Evolutionary conservation across 2,329 filamentous ascomycete species (phyloP), one percentile per base, ranked within the genome.

Genomic region (Alternaria gansuensis): DNA sequence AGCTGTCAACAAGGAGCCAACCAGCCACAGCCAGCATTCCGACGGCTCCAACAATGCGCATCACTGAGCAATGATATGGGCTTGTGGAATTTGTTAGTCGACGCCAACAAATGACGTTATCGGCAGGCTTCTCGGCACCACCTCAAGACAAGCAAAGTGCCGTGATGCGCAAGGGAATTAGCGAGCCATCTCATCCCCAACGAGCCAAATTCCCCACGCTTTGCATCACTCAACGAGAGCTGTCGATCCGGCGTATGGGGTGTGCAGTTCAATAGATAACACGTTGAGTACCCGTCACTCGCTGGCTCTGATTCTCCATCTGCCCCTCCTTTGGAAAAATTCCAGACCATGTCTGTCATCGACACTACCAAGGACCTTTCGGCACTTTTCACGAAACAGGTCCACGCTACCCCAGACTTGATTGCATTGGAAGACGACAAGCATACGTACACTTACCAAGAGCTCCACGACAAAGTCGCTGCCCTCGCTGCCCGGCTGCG

Each of bases 331-430:
- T 50, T 46, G 21, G 53, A 46, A 56, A 54, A 56, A 43, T 41
- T 41, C 34, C 43, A 59, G 64, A 71, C 63, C 23, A 91, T 90
- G 88, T 74, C 87, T 41, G 75, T 89, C 69, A 84, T 94, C 71
- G 90, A 93, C 77, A 88, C 82, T 62, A 84, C 79, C 64, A 91
- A 90, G 77, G 90, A 93, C 78, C 80, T 93, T 59, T 86, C 88
- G 48, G 87, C 89, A 29, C 85, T 93, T 63, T 92, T 93, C 75
- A 79, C 81, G 64, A 79, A 86, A 65, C 91, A 94, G 81, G 90
- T 86, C 53, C 80, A 84, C 63, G 82, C 83, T 26, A 90, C 90
- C 0, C 91, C 90, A 5, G 80, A 91, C 77, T 85, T 87, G 33
- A 74, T 90, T 70, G 91, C 90, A 21, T 79, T 93, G 54, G 90